Evolutionary conservation across 2,329 filamentous ascomycete genomes (phyloP), one percentile per base, ranked within the genome.

Genomic region (Penicillium sp.): DNA sequence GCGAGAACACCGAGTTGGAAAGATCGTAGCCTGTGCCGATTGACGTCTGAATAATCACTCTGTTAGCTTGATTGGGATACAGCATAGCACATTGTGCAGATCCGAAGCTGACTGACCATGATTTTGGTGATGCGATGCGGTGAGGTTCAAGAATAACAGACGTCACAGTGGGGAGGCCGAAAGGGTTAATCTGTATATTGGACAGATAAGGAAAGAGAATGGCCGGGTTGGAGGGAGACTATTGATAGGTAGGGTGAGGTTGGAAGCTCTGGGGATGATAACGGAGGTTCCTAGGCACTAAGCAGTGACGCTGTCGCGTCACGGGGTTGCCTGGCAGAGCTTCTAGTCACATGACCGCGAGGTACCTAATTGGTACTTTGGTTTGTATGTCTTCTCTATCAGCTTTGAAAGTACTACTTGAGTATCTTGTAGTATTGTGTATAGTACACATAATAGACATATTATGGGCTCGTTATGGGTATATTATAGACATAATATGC

Each of bases 1-100:
- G 94, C 46, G 94, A 97, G 84, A 97, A 99, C 82, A 97, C 95
- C 72, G 94, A 97, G 85, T 99, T 99, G 75, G 91, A 91, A 70
- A 99, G 88, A 86, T 99, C 94, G 81, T 99, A 99, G 73, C 94
- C 94, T 71, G 94, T 99, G 74, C 94, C 94, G 89, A 99, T 99
- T 73, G 94, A 99, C 72, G 94, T 99, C 94, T 99, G 59, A 28
- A 46, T 36, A 36, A 19, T 40, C 46, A 46, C 40, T 56, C 36
- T 35, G 52, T 68, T 62, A 64, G 60, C 55, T 57, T 53, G 30
- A 22, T 49, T 17, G 25, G 9, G 22, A 49, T 41, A 11, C 22
- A 42, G 37, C 3, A 28, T 44, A 22, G 31, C 35, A 26, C n/a
- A 28, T 35, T 52, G 35, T 25, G 42, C 17, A 28, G 12, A 44